Percentiles rank a stretch among this genome's conserved stretches.
These are phyloP conservation scores for Dactylellina sp. DNA, from an alignment of 2,329 filamentous ascomycete species.

Conservation along the genomic window DNA sequence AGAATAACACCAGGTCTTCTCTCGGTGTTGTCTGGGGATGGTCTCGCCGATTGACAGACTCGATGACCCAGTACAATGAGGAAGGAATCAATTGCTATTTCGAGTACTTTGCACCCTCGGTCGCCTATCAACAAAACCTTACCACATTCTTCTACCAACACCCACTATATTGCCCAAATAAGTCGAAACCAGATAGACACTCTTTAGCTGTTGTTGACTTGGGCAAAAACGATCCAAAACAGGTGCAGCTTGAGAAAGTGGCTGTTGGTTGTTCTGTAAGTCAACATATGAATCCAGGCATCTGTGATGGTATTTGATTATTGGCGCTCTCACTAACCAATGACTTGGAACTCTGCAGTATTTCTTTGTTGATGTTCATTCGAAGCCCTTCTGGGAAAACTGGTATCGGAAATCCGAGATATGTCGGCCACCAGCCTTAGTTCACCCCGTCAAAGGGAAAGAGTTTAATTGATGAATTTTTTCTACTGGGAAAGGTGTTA, in stretches of 20 bases:
- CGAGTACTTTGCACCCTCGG: conserved; percentile 48
- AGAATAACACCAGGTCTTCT: conserved; percentile 4
- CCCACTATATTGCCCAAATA: conserved; percentile 42
- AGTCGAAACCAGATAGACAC: neutral
- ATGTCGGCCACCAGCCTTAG: conserved; percentile 42
- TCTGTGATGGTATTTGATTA: too few species aligned
- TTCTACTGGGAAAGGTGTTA: too few species aligned
- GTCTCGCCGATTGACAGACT: conserved; percentile 39
- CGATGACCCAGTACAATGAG: conserved; percentile 29
- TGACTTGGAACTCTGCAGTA: conserved; percentile 21
- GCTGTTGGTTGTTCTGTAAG: conserved; percentile 43
- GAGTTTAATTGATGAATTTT: too few species aligned
- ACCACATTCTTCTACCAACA: conserved; percentile 54
- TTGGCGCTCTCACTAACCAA: neutral
- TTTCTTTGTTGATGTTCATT: conserved; percentile 38
- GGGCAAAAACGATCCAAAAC: conserved; percentile 43
- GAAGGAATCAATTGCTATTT: conserved; percentile 43
- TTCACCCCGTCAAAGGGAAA: conserved; percentile 46
- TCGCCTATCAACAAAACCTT: conserved; percentile 25
- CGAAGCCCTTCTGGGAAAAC: conserved; percentile 39
- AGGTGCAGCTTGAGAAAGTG: conserved; percentile 29
- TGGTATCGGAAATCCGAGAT: conserved; percentile 23
- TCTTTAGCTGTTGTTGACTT: conserved; percentile 18
- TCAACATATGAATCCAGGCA: neutral
- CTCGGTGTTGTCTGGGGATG: conserved; percentile 47